Base-by-base conservation (phyloP, 139 green algal genomes). In the Picochlorum sp. region DNA sequence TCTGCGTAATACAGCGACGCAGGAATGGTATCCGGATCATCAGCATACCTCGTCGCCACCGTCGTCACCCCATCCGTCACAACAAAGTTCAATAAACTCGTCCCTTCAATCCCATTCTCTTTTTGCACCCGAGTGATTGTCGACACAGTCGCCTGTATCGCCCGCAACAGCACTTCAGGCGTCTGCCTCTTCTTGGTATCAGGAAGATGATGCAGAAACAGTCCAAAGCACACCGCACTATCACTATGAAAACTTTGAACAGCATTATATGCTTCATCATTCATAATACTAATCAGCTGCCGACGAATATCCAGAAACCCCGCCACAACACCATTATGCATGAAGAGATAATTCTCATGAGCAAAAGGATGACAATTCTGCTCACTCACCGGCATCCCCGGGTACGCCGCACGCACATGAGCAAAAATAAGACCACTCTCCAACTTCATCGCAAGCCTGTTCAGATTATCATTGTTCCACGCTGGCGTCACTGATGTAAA, bases 391-490 rank as follows among this genome's bases (percentile, higher is more conserved):
- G 92, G 90, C 82, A 98, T 98, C 54, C 90, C 92, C 23, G 60
- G 60, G 34, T 66, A 63, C 23, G 52, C 50, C 10, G 47, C 30
- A 41, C 72, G 68, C 49, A 98, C 92, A 68, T 98, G 92, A 2
- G 92, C 92, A 78, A 98, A 98, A 20, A 98, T 82, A 14, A 97
- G 67, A 1, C 85, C 85, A 11, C 83, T 91, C 18, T 86, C 74
- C 55, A 97, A 92, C 77, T 97, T 97, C 70, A 73, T 79, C 4
- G 90, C 80, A 52, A 98, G 78, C 4, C 90, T 76, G 6, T 82
- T 75, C 26, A 98, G 83, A 75, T 98, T 98, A 52, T 94, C 81
- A 66, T 97, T 97, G 85, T 98, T 98, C 91, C 91, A 95, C 30
- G 91, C 91, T 5, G 92, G 92, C 1, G 90, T 94, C 49, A 96